These are phyloP conservation scores for Sporothrix curviconia DNA, from an alignment of 2,329 filamentous ascomycete genomes.

Conservation along the genomic window DNA sequence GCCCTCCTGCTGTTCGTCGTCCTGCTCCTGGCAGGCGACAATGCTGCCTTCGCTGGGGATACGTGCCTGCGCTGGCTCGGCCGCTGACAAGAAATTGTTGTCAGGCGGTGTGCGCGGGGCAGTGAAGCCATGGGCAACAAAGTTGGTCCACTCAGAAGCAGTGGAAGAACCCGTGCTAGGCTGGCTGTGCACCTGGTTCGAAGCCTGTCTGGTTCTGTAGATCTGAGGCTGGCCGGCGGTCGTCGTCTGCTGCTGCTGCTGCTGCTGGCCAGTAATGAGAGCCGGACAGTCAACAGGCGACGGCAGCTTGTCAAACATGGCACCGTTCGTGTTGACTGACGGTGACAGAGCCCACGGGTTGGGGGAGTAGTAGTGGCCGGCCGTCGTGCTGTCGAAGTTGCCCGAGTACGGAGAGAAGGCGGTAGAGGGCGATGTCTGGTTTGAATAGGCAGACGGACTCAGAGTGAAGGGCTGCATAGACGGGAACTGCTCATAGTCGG, in stretches of 20 bases:
- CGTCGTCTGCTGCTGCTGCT: not conserved
- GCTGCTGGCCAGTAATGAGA: constrained; percentile 7
- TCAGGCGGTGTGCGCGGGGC: constrained; percentile 50
- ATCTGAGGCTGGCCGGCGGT: not conserved
- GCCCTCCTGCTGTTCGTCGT: constrained; percentile 49
- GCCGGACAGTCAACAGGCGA: constrained; percentile 19
- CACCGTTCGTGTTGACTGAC: constrained; percentile 13
- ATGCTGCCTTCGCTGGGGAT: constrained; percentile 43
- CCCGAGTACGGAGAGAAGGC: constrained; percentile 46
- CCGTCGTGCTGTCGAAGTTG: constrained; percentile 26
- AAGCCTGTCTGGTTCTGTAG: not conserved
- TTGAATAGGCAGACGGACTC: constrained; percentile 50
- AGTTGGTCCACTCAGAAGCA: constrained; percentile 12
- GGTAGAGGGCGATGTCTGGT: constrained; percentile 50
- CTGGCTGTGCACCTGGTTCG: not conserved
- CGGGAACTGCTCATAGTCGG: constrained; percentile 31
- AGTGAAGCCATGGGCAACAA: constrained; percentile 26
- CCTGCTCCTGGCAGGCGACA: constrained; percentile 43
- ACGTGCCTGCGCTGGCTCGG: constrained; percentile 39
- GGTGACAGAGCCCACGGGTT: constrained; percentile 32
- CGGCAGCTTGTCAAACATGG: constrained; percentile 19
- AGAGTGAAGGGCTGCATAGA: constrained; percentile 42
- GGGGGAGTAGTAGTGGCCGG: constrained; percentile 32
- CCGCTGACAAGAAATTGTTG: constrained; percentile 41
- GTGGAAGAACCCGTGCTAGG: not conserved